phyloP scores from a whole-genome alignment of 257 asterid species.

The Plantago major region DNA sequence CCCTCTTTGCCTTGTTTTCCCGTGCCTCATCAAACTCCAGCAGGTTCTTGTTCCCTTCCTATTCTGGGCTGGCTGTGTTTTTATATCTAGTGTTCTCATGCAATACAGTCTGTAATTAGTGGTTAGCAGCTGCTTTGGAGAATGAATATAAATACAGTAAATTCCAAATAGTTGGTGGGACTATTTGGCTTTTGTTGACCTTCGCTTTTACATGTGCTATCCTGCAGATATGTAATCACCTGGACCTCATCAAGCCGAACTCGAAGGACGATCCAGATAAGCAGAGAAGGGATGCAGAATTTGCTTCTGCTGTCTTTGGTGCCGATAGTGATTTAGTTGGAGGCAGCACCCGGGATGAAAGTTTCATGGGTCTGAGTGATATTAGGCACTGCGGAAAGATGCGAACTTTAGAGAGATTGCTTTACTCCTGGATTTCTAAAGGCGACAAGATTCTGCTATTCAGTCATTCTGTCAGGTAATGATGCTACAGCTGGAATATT shows the following conservation, averaged over 20 bases:
- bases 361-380: slow-evolving; percentile 88
- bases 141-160: no score
- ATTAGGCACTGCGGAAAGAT: slow-evolving; percentile 89
- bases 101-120: not conserved
- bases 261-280: slow-evolving; percentile 75
- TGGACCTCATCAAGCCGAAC: slow-evolving; percentile 96
- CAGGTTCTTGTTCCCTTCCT: slow-evolving; percentile 42
- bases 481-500: no score
- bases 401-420: slow-evolving; percentile 83
- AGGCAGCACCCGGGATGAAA: slow-evolving; percentile 61
- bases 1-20: slow-evolving; percentile 95
- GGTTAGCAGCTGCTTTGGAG: no score
- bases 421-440: slow-evolving; percentile 67
- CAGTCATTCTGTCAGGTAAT: slow-evolving; percentile 90
- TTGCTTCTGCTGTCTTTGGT: slow-evolving; percentile 70
- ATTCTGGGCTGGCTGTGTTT: not conserved
- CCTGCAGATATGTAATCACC: slow-evolving; percentile 79
- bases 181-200: not conserved
- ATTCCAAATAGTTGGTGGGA: no score
- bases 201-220: slow-evolving; percentile 13
- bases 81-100: slow-evolving; percentile 1
- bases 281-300: slow-evolving; percentile 79
- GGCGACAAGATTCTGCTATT: slow-evolving; percentile 96
- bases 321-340: slow-evolving; percentile 66
- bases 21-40: slow-evolving; percentile 92